A percentile compares a stretch with the other conserved stretches of the same genome.
phyloP scores from a whole-genome alignment of 805 yeast genomes.

The Pichia californica region DNA sequence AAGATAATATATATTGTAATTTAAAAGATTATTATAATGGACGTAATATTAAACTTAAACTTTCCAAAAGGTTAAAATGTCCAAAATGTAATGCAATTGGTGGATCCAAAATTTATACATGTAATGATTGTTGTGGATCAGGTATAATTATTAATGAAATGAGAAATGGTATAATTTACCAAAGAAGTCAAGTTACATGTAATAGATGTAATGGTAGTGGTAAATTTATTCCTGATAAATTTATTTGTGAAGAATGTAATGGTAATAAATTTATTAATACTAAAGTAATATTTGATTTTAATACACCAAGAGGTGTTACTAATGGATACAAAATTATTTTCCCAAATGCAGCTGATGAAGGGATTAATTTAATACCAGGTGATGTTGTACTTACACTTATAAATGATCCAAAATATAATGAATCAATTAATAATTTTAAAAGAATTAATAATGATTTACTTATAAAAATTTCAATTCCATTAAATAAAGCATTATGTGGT shows the following conservation, averaged over 20 bases:
- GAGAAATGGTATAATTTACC: slow-evolving; percentile 40
- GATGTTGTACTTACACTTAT: slow-evolving; percentile 53
- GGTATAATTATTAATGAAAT: slow-evolving; percentile 36
- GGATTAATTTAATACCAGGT: slow-evolving; percentile 52
- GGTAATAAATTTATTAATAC: slow-evolving; percentile 42
- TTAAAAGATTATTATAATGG: slow-evolving; percentile 55
- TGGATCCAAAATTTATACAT: slow-evolving; percentile 28
- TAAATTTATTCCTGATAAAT: slow-evolving; percentile 24
- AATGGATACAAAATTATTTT: slow-evolving; percentile 47
- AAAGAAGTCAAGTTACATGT: slow-evolving; percentile 39
- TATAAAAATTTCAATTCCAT: slow-evolving; percentile 16
- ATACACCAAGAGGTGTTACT: slow-evolving; percentile 50
- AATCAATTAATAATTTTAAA: slow-evolving; percentile 26
- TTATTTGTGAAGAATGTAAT: slow-evolving; percentile 36
- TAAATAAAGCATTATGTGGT: slow-evolving; percentile 23
- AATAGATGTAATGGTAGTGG: slow-evolving; percentile 40
- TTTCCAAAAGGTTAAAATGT: slow-evolving; percentile 47
- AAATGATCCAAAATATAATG: slow-evolving; percentile 28
- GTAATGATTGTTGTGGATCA: slow-evolving; percentile 36
- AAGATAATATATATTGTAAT: slow-evolving; percentile 46
- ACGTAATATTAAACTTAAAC: slow-evolving; percentile 45
- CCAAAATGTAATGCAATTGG: slow-evolving; percentile 47
- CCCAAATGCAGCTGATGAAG: slow-evolving; percentile 63
- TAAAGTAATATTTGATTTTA: slow-evolving; percentile 44
- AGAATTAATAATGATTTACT: slow-evolving; percentile 27